Conservation (phyloP, 2,329 filamentous ascomycete species). For the Pseudogymnoascus sp. region DNA sequence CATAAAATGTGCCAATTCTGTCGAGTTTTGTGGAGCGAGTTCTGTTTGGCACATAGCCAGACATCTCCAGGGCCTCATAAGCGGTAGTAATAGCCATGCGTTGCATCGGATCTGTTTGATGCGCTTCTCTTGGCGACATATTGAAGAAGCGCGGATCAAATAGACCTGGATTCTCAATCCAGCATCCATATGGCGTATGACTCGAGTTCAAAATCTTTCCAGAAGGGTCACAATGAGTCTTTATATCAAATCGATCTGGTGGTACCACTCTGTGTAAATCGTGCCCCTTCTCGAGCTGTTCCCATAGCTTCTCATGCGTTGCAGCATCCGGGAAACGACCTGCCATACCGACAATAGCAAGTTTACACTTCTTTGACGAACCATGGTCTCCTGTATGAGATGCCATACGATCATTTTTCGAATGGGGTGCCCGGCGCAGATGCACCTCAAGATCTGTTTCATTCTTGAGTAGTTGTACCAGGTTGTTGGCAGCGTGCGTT, state of each 20-base stretch:
- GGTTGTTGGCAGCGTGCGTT: constrained; percentile 39
- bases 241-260: constrained; percentile 62
- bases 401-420: constrained; percentile 12
- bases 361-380: constrained; percentile 48
- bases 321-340: constrained; percentile 68
- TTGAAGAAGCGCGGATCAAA: constrained; percentile 84
- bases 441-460: constrained; percentile 37
- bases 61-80: constrained; percentile 75
- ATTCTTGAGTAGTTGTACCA: constrained; percentile 36
- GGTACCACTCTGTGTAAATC: constrained; percentile 61
- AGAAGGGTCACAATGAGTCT: constrained; percentile 61
- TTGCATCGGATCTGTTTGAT: constrained; percentile 74
- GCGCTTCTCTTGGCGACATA: constrained; percentile 74
- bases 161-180: constrained; percentile 59
- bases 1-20: constrained; percentile 28
- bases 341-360: constrained; percentile 79
- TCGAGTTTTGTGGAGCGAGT: constrained; percentile 35
- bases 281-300: constrained; percentile 62
- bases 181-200: constrained; percentile 68
- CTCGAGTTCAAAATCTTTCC: constrained; percentile 69
- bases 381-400: constrained; percentile 38
- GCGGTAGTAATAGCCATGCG: constrained; percentile 66
- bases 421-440: constrained; percentile 32
- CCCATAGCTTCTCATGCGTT: constrained; percentile 64
- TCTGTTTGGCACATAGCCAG: constrained; percentile 52